phyloP scores from a whole-genome alignment of 306 rosid species.

The Abrus precatorius region DNA sequence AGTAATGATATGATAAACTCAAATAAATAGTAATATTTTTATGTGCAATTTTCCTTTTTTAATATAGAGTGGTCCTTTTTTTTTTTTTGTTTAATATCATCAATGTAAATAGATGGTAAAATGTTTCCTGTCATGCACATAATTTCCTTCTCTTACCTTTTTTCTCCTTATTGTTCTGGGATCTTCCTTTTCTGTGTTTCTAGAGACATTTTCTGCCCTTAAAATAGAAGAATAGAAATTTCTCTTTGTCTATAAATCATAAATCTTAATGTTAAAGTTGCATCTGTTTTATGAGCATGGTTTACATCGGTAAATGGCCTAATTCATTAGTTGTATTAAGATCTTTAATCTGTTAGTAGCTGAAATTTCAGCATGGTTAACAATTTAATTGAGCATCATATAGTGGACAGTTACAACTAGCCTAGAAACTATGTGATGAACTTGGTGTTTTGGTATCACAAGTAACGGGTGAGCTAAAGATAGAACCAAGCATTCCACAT shows the following conservation, averaged over 20 bases:
- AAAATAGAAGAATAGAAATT: slow-evolving; percentile 89
- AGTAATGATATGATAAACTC: slow-evolving; percentile 24
- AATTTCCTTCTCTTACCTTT: slow-evolving; percentile 38
- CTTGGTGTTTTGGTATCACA: slow-evolving; percentile 94
- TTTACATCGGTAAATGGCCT: slow-evolving; percentile 71
- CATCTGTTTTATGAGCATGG: slow-evolving; percentile 94
- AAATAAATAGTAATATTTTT: not conserved
- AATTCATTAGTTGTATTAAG: slow-evolving; percentile 29
- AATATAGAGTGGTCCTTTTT: slow-evolving; percentile 14
- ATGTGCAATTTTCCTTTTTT: slow-evolving; percentile 28
- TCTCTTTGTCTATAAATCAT: slow-evolving; percentile 80
- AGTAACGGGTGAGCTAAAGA: slow-evolving; percentile 86
- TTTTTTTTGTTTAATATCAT: not conserved
- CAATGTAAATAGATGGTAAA: slow-evolving; percentile 21
- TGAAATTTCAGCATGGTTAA: slow-evolving; percentile 18
- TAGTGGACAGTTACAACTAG: slow-evolving; percentile 88
- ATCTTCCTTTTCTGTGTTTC: slow-evolving; percentile 39
- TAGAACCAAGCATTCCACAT: slow-evolving; percentile 91
- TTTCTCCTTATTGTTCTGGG: slow-evolving; percentile 17
- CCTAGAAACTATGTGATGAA: slow-evolving; percentile 94
- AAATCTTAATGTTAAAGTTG: slow-evolving; percentile 77
- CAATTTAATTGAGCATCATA: slow-evolving; percentile 46
- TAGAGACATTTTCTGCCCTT: slow-evolving; percentile 91
- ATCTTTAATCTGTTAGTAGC: slow-evolving; percentile 31
- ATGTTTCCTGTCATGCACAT: slow-evolving; percentile 1